These are phyloP conservation scores for Phoenix roebelenii DNA, from an alignment of 176 grass and related monocot species.

Conservation along the genomic window DNA sequence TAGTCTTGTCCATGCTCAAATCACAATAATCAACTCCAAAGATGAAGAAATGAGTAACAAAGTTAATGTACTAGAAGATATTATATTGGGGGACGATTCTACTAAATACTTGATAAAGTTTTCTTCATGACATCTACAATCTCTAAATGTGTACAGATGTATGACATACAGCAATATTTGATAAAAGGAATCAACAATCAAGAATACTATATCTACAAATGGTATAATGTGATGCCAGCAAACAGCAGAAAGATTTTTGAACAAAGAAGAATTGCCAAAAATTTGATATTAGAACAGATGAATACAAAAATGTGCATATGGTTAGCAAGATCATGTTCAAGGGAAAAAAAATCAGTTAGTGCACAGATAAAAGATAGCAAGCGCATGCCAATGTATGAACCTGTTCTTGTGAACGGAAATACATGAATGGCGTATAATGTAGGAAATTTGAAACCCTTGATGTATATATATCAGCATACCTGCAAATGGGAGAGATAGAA, in stretches of 20 bases:
- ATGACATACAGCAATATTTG: no score
- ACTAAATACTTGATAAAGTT: no score
- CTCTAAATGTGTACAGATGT: no score
- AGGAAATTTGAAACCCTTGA: conserved; percentile 98
- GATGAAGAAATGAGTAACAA: no score
- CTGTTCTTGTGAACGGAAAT: conserved; percentile 94
- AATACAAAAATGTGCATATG: neutral
- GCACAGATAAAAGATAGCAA: neutral
- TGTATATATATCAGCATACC: conserved; percentile 98
- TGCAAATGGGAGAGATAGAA: conserved; percentile 25
- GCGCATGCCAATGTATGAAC: conserved; percentile 24
- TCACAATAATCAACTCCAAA: no score
- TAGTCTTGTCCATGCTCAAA: no score
- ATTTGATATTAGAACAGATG: neutral
- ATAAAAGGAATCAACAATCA: no score
- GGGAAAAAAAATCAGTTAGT: neutral
- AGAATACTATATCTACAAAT: no score
- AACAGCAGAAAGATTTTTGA: neutral
- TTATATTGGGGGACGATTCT: no score
- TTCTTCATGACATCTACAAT: no score
- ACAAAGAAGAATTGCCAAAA: neutral
- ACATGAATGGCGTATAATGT: conserved; percentile 96
- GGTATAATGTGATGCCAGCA: no score
- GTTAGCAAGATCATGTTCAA: neutral
- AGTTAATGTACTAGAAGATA: no score